Evolutionary conservation across 169 alveolate species (phyloP).

Genomic region (Cryptosporidium viatorum): DNA sequence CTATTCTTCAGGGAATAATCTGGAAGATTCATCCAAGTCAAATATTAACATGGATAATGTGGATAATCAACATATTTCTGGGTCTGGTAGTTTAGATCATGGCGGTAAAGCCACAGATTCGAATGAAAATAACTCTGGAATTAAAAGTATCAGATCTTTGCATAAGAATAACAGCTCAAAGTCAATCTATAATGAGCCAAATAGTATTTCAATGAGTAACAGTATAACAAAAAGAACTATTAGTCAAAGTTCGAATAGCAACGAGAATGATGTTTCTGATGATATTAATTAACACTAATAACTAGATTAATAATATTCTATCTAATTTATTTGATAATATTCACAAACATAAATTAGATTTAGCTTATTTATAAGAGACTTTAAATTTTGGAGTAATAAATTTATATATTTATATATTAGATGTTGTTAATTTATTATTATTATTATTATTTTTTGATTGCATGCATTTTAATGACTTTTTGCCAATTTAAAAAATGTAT

Average conservation of each 20-base stretch:
- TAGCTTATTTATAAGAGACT: not conserved
- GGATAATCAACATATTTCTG: conserved; percentile 3
- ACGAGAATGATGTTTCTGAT: not conserved
- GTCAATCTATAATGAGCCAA: conserved; percentile 8
- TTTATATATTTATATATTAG: too few species aligned
- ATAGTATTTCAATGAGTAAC: not conserved
- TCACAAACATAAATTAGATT: not conserved
- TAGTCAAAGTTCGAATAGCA: not conserved
- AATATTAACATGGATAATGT: conserved; percentile 6
- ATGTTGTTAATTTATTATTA: too few species aligned
- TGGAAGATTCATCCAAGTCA: conserved; percentile 6
- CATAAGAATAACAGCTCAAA: not conserved
- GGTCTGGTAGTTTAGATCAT: not conserved
- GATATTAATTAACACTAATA: not conserved
- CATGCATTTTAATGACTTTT: not conserved
- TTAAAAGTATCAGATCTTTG: not conserved
- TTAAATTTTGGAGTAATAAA: too few species aligned
- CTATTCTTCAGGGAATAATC: not conserved
- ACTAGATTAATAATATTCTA: not conserved
- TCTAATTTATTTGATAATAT: too few species aligned
- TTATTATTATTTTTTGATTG: not conserved
- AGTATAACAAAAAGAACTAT: not conserved
- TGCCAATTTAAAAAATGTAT: not conserved
- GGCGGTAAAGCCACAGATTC: not conserved
- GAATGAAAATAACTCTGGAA: not conserved